Evolutionary conservation across 2,329 filamentous ascomycete genomes (phyloP).

Genomic region (Beauveria caledonica): DNA sequence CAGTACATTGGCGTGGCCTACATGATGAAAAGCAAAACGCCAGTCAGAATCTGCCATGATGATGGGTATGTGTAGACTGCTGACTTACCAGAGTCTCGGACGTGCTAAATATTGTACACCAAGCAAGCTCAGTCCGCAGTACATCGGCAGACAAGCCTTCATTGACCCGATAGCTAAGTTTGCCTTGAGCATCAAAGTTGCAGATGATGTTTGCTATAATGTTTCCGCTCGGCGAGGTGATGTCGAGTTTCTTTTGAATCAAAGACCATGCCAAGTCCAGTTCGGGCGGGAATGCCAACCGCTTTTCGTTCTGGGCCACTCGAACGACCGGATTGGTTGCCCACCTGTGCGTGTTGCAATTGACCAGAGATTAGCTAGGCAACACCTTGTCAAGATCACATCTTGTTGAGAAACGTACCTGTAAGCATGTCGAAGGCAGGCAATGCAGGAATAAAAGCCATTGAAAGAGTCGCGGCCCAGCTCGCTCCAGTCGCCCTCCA

Average conservation of each 20-base stretch:
- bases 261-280: constrained; percentile 1
- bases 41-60: too few species aligned
- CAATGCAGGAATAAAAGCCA: constrained; percentile 2
- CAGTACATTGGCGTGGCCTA: constrained; percentile 3
- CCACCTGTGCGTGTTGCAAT: background rate
- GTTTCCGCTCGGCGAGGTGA: background rate
- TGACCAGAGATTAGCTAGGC: background rate
- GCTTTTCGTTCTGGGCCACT: constrained; percentile 1
- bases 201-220: background rate
- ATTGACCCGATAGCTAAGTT: background rate
- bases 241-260: background rate
- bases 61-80: background rate
- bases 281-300: background rate
- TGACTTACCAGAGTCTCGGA: background rate
- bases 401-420: background rate
- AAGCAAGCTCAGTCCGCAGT: background rate
- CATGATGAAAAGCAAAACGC: background rate
- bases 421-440: background rate
- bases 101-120: background rate
- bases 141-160: background rate
- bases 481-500: background rate
- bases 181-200: background rate
- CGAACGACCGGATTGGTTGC: constrained; percentile 1
- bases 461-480: constrained; percentile 3
- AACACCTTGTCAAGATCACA: too few species aligned